Percentiles rank a stretch among this genome's conserved stretches.
These are phyloP conservation scores for Colletotrichum sp. DNA, from an alignment of 2,329 filamentous ascomycete species.

Conservation along the genomic window DNA sequence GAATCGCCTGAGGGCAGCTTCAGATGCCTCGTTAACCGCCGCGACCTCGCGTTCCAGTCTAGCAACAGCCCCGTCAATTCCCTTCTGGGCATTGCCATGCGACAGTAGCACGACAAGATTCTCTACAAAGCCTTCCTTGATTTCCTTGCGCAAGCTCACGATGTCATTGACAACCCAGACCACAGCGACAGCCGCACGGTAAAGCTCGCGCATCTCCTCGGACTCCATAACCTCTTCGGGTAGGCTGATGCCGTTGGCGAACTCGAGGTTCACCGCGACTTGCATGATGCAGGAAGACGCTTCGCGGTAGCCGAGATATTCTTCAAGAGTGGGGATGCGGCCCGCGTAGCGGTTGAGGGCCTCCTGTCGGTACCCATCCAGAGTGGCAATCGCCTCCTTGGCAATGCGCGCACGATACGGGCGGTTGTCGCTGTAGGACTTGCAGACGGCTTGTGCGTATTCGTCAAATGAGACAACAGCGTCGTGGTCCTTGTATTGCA, in stretches of 20 bases:
- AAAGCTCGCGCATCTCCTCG: not conserved
- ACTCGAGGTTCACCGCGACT: constrained; percentile 1
- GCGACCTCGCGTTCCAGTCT: not conserved
- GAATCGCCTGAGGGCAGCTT: not conserved
- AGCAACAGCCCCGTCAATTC: not conserved
- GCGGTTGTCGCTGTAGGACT: not conserved
- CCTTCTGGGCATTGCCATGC: not conserved
- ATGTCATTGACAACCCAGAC: constrained; percentile 12
- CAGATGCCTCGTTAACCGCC: not conserved
- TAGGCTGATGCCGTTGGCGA: not conserved
- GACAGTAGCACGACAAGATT: constrained; percentile 7
- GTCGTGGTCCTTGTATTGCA: not conserved
- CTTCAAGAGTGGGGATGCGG: not conserved
- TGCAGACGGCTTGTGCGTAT: not conserved
- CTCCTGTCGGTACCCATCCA: not conserved
- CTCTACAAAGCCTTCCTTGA: constrained; percentile 10
- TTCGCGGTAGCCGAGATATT: not conserved
- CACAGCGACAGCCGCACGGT: not conserved
- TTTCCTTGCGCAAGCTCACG: not conserved
- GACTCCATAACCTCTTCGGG: constrained; percentile 6
- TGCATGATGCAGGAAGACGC: constrained; percentile 10
- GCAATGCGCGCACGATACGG: not conserved
- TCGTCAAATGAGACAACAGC: not conserved
- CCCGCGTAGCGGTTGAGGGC: constrained; percentile 1
- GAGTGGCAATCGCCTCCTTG: not conserved